Evolutionary conservation across 192 early-diverging fungal species (phyloP).

Genomic region (Dissophora ornata): DNA sequence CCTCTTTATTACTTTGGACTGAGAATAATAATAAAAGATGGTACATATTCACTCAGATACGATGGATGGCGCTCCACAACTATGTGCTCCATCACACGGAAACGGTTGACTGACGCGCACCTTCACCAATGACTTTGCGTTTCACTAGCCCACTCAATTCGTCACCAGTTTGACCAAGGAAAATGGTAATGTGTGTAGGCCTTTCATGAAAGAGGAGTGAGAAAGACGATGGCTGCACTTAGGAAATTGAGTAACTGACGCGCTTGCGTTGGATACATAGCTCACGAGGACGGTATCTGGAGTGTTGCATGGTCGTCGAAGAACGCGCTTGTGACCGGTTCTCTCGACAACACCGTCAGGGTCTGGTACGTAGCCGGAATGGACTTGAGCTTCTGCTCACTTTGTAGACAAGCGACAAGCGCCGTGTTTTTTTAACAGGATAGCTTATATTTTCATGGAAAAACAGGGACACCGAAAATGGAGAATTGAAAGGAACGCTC

Average conservation of each 20-base stretch:
- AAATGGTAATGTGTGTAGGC: constrained; percentile 40
- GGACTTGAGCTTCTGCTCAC: no score
- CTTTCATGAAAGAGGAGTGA: no score
- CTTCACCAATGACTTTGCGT: no score
- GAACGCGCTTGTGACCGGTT: constrained; percentile 76
- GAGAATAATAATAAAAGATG: no score
- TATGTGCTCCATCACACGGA: no score
- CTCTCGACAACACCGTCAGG: constrained; percentile 82
- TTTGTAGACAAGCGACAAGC: no score
- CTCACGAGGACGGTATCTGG: constrained; percentile 89
- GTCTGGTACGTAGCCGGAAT: constrained; percentile 69
- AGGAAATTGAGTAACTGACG: background rate
- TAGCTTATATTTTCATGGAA: no score
- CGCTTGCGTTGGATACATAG: constrained; percentile 50
- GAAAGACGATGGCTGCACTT: no score
- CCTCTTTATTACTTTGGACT: no score
- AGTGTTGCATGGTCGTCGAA: constrained; percentile 78
- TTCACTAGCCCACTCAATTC: constrained; percentile 65
- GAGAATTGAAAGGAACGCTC: constrained; percentile 64
- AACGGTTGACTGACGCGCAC: background rate
- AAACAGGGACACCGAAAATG: constrained; percentile 70
- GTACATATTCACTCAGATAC: no score
- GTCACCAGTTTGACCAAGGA: constrained; percentile 60
- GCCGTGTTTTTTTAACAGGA: no score
- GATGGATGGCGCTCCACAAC: no score